Base-by-base conservation (phyloP, 78 protist genomes). In the Dictyostelium purpureum region DNA sequence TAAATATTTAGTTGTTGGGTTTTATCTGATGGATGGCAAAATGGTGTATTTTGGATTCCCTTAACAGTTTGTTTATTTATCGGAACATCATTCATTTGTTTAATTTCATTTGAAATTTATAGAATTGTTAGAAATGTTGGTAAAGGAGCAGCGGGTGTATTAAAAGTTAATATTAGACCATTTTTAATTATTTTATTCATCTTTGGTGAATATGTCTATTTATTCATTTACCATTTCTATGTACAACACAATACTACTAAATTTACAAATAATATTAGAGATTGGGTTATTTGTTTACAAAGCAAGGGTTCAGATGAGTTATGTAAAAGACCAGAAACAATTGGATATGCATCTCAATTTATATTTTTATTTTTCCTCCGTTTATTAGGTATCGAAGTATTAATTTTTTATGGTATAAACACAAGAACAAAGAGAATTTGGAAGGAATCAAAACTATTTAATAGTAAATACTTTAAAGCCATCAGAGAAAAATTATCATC, bases 41-140 rank as follows among this genome's bases (percentile, higher is more conserved):
- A 85, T 85, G 81, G 49, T 9, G 54, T 49, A 1, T 85, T 85
- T 61, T 85, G 91, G 91, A 31, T 71, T 18, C 91, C 91, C 31
- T 28, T 73, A 16, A 21, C 56, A 38, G 5, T 59, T 0, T 70
- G 74, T 43, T 21, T 85, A 28, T 59, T 85, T 31, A 28, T 54
- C 31, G 91, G 91, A 33, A 37, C 59, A 57, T 6, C 61, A 42
- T 71, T 75, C 28, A 85, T 85, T 51, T 43, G 54, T 47, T 59
- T 85, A 57, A 73, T 85, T 43, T n/a, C 37, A 43, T 59, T 31
- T 31, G 91, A 85, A 73, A 61, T 85, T 21, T 74, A 70, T 51
- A 73, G 38, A 40, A 52, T 74, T 19, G 52, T 74, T 49, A 49
- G 7, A 31, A 33, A 24, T 43, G 80, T 74, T 38, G 80, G 80